These are phyloP conservation scores for Solanum pinnatisectum DNA, from an alignment of 257 asterid species.

Conservation along the genomic window DNA sequence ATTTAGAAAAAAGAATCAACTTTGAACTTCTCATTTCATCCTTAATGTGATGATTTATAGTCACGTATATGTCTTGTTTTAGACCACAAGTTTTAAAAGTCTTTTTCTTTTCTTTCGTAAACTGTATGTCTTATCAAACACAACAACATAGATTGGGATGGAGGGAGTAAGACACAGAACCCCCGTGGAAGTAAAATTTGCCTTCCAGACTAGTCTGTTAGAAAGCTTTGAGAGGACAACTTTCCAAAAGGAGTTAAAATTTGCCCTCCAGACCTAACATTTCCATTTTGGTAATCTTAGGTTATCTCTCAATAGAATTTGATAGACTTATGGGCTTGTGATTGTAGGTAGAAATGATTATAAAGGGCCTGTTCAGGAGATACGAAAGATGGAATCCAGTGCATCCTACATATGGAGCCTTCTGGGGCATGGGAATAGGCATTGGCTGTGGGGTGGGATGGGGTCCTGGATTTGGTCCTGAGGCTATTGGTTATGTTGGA, in stretches of 20 bases:
- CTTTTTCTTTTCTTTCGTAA: background rate
- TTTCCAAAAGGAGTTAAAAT: background rate
- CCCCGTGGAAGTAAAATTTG: background rate
- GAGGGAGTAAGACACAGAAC: background rate
- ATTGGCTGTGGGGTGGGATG: constrained; percentile 96
- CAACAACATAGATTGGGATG: background rate
- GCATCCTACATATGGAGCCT: constrained; percentile 82
- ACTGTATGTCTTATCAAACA: background rate
- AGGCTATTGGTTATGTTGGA: constrained; percentile 86
- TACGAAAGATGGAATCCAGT: constrained; percentile 89
- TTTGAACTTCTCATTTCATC: background rate
- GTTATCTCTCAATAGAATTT: background rate
- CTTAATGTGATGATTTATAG: background rate
- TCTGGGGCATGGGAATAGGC: constrained; percentile 95
- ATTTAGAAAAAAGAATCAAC: background rate
- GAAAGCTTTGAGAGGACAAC: background rate
- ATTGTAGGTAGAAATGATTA: constrained; percentile 60
- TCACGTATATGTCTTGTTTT: background rate
- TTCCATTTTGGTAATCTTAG: background rate
- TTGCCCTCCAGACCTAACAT: background rate
- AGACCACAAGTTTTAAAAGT: background rate
- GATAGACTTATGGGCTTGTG: background rate
- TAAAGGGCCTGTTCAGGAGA: constrained; percentile 67
- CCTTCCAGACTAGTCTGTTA: background rate
- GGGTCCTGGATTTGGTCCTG: constrained; percentile 99